These are phyloP conservation scores for Phytophthora pluvialis DNA, from an alignment of 352 stramenopile genomes.

Conservation along the genomic window DNA sequence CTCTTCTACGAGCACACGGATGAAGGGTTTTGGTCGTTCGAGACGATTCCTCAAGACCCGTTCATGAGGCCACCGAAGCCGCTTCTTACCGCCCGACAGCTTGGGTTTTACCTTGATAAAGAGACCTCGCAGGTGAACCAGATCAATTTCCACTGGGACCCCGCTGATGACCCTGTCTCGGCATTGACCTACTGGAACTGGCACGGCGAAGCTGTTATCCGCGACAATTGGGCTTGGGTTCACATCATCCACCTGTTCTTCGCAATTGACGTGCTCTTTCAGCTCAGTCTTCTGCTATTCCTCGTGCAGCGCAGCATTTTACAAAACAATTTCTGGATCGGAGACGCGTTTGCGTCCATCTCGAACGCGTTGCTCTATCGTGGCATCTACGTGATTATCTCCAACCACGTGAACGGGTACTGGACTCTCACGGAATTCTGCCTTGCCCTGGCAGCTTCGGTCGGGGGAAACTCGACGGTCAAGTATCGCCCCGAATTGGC, in stretches of 20 bases:
- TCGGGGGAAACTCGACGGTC: conserved; percentile 20
- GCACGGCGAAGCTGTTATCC: conserved; percentile 37
- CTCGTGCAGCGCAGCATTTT: conserved; percentile 45
- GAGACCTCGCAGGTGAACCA: conserved; percentile 51
- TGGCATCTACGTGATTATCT: conserved; percentile 40
- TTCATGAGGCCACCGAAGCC: conserved; percentile 31
- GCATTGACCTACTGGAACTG: conserved; percentile 36
- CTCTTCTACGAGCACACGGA: conserved; percentile 21
- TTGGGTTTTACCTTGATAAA: conserved; percentile 48
- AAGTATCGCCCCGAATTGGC: conserved; percentile 30
- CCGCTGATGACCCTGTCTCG: conserved; percentile 20
- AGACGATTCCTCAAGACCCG: conserved; percentile 27
- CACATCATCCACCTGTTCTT: conserved; percentile 57
- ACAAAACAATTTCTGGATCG: conserved; percentile 49
- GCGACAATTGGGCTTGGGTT: conserved; percentile 60
- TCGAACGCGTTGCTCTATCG: conserved; percentile 44
- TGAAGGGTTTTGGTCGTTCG: conserved; percentile 32
- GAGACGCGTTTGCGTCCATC: conserved; percentile 54
- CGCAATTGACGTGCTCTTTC: conserved; percentile 46
- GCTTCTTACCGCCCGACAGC: conserved; percentile 41
- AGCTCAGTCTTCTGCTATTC: conserved; percentile 46
- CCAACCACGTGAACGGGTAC: conserved; percentile 52
- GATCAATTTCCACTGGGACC: conserved; percentile 36
- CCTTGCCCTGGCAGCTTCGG: conserved; percentile 18
- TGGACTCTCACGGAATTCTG: conserved; percentile 55